A percentile compares a stretch with the other conserved stretches of the same genome.
phyloP scores from a whole-genome alignment of 768 basidiomycete genomes.

The Lactarius hengduanensis region DNA sequence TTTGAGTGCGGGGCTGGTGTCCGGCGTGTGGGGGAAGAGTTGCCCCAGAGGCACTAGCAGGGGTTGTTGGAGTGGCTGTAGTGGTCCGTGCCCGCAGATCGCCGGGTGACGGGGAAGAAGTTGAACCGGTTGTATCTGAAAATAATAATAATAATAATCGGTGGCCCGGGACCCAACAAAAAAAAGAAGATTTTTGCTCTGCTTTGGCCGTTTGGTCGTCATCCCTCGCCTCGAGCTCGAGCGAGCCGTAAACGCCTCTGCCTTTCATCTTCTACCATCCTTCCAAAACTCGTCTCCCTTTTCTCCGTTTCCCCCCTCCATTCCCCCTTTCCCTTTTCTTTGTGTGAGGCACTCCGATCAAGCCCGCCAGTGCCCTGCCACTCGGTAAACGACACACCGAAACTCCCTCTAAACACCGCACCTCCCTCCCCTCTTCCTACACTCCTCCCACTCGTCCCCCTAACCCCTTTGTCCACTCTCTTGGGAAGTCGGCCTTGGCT shows the following conservation, averaged over 20 bases:
- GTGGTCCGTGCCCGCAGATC: slow-evolving; percentile 8
- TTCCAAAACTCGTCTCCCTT: background rate
- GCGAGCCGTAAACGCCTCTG: background rate
- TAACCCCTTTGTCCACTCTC: background rate
- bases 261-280: slow-evolving; percentile 16
- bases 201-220: slow-evolving; percentile 15
- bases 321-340: background rate
- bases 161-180: background rate
- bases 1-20: slow-evolving; percentile 7
- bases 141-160: slow-evolving; percentile 1
- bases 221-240: slow-evolving; percentile 12
- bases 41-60: slow-evolving; percentile 8
- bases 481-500: background rate
- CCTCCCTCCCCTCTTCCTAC: background rate
- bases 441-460: background rate
- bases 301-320: background rate
- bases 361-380: slow-evolving; percentile 2
- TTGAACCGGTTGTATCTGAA: background rate
- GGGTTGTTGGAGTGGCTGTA: background rate
- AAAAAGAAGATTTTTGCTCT: background rate
- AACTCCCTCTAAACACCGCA: background rate
- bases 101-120: slow-evolving; percentile 8
- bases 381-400: slow-evolving; percentile 3
- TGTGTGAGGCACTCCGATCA: slow-evolving; percentile 8
- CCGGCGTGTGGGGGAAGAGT: slow-evolving; percentile 1